A percentile compares a stretch with the other conserved stretches of the same genome.
These are phyloP conservation scores for Pleurotus salmoneostramineus DNA, from an alignment of 768 basidiomycete genomes.

Conservation along the genomic window DNA sequence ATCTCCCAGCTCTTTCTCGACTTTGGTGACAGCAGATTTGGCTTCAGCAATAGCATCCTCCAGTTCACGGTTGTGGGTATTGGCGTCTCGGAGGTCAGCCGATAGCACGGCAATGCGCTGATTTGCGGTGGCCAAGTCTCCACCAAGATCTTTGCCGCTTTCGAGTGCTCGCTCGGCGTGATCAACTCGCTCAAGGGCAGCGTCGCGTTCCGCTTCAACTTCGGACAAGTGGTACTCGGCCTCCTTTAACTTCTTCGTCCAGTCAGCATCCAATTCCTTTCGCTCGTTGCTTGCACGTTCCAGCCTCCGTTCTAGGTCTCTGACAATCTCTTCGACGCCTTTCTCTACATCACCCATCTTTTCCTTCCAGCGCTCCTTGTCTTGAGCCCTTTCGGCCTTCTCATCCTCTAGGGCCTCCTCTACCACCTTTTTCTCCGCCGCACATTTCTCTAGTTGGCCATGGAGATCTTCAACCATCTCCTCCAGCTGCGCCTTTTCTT, in stretches of 20 bases:
- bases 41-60: constrained; percentile 57
- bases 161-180: constrained; percentile 65
- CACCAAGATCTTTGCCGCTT: constrained; percentile 64
- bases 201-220: constrained; percentile 48
- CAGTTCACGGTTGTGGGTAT: constrained; percentile 53
- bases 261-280: constrained; percentile 35
- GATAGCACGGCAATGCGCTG: constrained; percentile 51
- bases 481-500: constrained; percentile 62
- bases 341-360: constrained; percentile 69
- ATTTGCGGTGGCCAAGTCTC: constrained; percentile 63
- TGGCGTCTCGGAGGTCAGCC: constrained; percentile 57
- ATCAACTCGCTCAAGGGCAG: constrained; percentile 53
- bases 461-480: constrained; percentile 47
- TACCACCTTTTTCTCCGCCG: constrained; percentile 40
- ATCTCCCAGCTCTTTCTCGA: constrained; percentile 55
- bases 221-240: constrained; percentile 40
- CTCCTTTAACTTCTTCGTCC: constrained; percentile 34
- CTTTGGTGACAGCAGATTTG: constrained; percentile 46
- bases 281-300: constrained; percentile 46
- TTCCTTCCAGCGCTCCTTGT: constrained; percentile 68
- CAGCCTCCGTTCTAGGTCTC: constrained; percentile 56
- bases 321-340: constrained; percentile 64
- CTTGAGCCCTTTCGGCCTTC: constrained; percentile 51
- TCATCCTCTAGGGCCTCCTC: constrained; percentile 50
- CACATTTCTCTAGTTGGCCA: constrained; percentile 41